These are phyloP conservation scores for Exophiala spinifera DNA, from an alignment of 2,329 filamentous ascomycete species.

Conservation along the genomic window DNA sequence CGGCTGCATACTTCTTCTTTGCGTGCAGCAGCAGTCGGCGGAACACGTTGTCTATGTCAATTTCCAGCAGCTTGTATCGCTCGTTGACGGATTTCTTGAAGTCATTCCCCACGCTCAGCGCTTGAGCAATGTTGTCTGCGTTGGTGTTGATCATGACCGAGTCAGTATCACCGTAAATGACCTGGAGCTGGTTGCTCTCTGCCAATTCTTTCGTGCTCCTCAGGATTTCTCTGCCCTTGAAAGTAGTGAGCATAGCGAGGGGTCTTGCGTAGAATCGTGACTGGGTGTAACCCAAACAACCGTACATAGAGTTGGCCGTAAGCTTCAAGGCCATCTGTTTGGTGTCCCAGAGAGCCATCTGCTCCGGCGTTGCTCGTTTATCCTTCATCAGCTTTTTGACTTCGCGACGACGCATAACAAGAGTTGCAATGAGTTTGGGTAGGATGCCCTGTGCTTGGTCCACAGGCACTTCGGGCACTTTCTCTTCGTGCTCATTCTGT, in stretches of 20 bases:
- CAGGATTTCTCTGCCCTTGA: constrained; percentile 95
- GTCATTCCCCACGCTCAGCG: constrained; percentile 84
- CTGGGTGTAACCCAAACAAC: constrained; percentile 93
- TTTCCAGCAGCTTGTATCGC: constrained; percentile 86
- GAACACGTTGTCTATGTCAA: constrained; percentile 98
- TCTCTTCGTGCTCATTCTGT: constrained; percentile 74
- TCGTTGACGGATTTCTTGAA: constrained; percentile 97
- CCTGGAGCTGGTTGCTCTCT: constrained; percentile 83
- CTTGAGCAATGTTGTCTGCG: constrained; percentile 86
- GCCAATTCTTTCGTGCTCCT: constrained; percentile 93
- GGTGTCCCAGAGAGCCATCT: constrained; percentile 94
- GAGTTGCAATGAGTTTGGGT: constrained; percentile 83
- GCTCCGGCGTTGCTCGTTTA: constrained; percentile 77
- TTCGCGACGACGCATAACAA: constrained; percentile 82
- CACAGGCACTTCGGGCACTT: constrained; percentile 73
- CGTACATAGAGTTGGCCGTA: constrained; percentile 99
- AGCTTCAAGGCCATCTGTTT: constrained; percentile 96
- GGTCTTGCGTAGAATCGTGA: constrained; percentile 96
- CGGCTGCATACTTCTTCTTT: constrained; percentile 98
- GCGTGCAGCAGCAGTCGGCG: constrained; percentile 87
- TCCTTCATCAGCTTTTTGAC: constrained; percentile 98
- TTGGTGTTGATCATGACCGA: constrained; percentile 99
- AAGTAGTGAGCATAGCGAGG: constrained; percentile 91
- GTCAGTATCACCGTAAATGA: constrained; percentile 98
- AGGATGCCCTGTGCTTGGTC: constrained; percentile 80